Base-by-base conservation (phyloP, 202 grass and related monocot genomes). In the Panicum hallii region DNA sequence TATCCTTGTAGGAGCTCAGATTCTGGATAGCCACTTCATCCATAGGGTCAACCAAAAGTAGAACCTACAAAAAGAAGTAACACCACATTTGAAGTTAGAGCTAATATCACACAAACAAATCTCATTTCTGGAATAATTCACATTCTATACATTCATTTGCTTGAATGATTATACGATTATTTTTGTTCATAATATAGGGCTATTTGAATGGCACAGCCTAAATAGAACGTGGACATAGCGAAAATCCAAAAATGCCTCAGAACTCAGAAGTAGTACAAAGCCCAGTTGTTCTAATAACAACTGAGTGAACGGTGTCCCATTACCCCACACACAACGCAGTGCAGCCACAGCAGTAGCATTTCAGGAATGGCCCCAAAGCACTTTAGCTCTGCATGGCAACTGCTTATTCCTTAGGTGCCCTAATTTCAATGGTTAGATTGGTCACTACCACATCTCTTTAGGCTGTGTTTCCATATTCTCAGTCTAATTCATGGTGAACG, bases 1-100 rank as follows among this genome's bases (percentile, higher is more conserved):
- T 99, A 87, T 99, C 97, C 88, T 96, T 99, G 82, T 96, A 99
- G 45, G 97, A 91, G 69, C 66, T 82, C 69, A 99, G 86, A 85
- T 94, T 99, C 88, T 92, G 92, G 50, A 99, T 74, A 81, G 88
- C 90, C 58, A 99, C 91, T 82, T 99, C 97, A 90, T 99, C 97
- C 88, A 99, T 99, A 41, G 93, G 93, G 54, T 99, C 93, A 36
- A 99, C 85, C 22, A 99, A 87, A 92, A 96, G 91, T 50, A 99
- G 74, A 58, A 99, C 91, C 91, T 99, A 56, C 53, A 79, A 90
- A 83, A 74, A 45, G 43, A 40, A 80, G 40, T 41, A 47, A 23
- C 26, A 69, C 30, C 3, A 69, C 32, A 52, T 6, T 22, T 22
- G 23, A 69, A 69, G 17, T 55, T 82, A 86, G 11, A 89, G 22